phyloP scores from a whole-genome alignment of 352 stramenopile genomes.

The Salisapilia sapeloensis region DNA sequence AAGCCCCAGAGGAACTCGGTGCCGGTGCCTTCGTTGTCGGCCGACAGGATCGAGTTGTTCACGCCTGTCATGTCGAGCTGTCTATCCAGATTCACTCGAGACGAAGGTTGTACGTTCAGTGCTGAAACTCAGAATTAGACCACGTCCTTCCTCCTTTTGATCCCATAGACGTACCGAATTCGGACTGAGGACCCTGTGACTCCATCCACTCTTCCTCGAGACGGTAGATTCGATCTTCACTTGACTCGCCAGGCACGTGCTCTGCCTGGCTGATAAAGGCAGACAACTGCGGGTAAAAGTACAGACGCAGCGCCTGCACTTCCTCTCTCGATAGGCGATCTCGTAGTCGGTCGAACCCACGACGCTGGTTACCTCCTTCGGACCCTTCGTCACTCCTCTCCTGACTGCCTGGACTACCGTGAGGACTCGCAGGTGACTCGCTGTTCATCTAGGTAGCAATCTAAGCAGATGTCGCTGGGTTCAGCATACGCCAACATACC shows the following conservation, averaged over 20 bases:
- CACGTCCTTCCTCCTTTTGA: too few species aligned
- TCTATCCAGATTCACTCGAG: conserved; percentile 49
- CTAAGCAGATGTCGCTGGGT: background rate
- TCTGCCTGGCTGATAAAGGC: conserved; percentile 72
- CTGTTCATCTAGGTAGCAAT: conserved; percentile 12
- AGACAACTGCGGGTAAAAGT: conserved; percentile 79
- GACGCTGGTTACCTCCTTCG: conserved; percentile 32
- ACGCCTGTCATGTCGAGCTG: conserved; percentile 77
- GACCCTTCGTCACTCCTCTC: conserved; percentile 27
- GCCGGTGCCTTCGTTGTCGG: conserved; percentile 77
- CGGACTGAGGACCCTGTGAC: conserved; percentile 66
- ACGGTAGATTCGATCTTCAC: conserved; percentile 78
- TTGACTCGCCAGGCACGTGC: conserved; percentile 50
- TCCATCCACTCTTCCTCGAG: conserved; percentile 83
- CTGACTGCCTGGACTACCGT: background rate
- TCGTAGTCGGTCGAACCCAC: conserved; percentile 64
- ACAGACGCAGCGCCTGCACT: conserved; percentile 65
- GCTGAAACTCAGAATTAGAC: too few species aligned
- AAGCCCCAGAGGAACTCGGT: conserved; percentile 82
- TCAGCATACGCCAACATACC: conserved; percentile 8
- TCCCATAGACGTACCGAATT: conserved; percentile 72
- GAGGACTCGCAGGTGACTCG: background rate
- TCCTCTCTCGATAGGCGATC: conserved; percentile 73
- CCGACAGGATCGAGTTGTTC: conserved; percentile 65
- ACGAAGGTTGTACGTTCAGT: conserved; percentile 60